Base-by-base conservation (phyloP, 208 protist species). In the Wallacemonas collosoma region DNA sequence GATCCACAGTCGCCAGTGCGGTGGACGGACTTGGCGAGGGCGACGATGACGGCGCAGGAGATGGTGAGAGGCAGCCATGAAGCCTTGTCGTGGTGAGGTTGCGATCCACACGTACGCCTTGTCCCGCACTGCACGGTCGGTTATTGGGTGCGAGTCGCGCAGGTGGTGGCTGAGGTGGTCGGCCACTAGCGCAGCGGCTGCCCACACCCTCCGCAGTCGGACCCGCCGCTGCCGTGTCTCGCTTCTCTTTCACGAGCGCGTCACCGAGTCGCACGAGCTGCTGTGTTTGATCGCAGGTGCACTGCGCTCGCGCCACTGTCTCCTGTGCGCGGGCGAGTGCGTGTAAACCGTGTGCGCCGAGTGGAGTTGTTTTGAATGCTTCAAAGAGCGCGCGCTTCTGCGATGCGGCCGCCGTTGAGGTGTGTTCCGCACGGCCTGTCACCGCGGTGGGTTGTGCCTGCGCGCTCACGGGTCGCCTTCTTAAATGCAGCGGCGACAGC, bases 311-410 rank as follows among this genome's bases (percentile, higher is more conserved):
- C 14, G 61, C 38, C 6, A 85, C 39, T 2, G 38, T 17, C 54
- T 63, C 58, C 45, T 80, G 80, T 8, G 72, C 73, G 14, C 45
- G 43, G n/a, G 71, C 66, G 35, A 87, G 73, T 7, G 74, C 68
- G 17, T 67, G 62, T 40, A 90, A 50, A 39, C 81, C 71, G 51
- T 48, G 51, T 12, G 41, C 43, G 6, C 74, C 82, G 2, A 47
- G 67, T 7, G 60, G 36, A 38, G 80, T 86, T n/a, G 38, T 14
- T 75, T 95, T 95, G 77, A 84, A 95, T 8, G 67, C 54, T 68
- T 93, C 87, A 74, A 92, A 95, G 15, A 86, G 86, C 68, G 63
- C 74, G 15, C 72, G 74, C 71, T 75, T 70, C 56, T 26, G 56
- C 26, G 26, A 26, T 26, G 26, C 26, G 26, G 26, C 26, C 26